phyloP scores from a whole-genome alignment of 371 early-diverging fungal genomes.

The Catenaria anguillulae region DNA sequence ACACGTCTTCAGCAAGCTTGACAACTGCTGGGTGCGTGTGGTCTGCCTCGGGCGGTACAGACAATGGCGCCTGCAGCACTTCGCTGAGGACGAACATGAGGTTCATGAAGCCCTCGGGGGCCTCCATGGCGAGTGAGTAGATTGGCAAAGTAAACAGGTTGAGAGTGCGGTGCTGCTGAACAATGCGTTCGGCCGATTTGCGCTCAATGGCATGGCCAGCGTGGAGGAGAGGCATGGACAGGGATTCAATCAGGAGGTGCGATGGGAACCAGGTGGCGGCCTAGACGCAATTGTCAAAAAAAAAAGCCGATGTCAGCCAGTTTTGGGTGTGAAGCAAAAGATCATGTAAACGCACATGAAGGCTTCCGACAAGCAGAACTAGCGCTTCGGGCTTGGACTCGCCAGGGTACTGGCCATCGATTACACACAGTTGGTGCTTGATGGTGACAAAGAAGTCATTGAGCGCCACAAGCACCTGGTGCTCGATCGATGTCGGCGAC shows the following conservation, averaged over 20 bases:
- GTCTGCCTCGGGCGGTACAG: neutral
- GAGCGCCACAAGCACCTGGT: too few relatives aligned
- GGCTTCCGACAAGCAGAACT: too few relatives aligned
- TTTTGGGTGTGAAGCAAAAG: too few relatives aligned
- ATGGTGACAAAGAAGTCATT: too few relatives aligned
- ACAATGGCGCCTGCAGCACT: neutral
- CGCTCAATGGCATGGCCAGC: neutral
- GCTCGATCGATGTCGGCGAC: too few relatives aligned
- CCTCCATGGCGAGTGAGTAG: neutral
- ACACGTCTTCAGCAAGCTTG: neutral
- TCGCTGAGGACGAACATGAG: constrained; percentile 1
- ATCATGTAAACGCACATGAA: too few relatives aligned
- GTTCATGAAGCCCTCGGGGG: constrained; percentile 5
- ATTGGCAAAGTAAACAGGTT: neutral
- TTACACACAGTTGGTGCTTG: too few relatives aligned
- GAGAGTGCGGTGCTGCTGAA: neutral
- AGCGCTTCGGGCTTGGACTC: too few relatives aligned
- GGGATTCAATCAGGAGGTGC: neutral
- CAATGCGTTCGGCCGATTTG: neutral
- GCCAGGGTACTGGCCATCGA: too few relatives aligned
- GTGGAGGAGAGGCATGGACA: neutral
- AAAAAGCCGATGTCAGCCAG: too few relatives aligned
- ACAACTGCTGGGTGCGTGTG: neutral
- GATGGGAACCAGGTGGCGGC: neutral
- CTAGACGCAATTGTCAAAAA: too few relatives aligned